A percentile compares a stretch with the other conserved stretches of the same genome.
Conservation (phyloP, 2,329 filamentous ascomycete genomes). For the Bimuria novae-zelandiae region DNA sequence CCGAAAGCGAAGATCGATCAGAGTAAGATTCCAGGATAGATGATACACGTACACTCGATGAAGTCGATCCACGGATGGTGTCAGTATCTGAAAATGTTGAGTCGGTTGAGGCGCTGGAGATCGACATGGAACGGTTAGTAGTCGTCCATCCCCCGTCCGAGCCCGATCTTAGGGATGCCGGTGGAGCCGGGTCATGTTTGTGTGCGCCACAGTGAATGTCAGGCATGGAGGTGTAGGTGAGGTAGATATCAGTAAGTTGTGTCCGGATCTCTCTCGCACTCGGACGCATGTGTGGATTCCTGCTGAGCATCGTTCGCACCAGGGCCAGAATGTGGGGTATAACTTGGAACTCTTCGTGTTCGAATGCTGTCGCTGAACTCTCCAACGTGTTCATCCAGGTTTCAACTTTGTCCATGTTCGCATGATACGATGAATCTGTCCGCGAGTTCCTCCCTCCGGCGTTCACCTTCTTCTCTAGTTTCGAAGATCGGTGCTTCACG, state of each 20-base stretch:
- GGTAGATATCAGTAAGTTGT: slow-evolving; percentile 38
- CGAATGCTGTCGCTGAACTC: slow-evolving; percentile 47
- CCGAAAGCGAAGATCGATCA: slow-evolving; percentile 36
- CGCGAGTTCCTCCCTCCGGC: slow-evolving; percentile 57
- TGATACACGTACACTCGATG: slow-evolving; percentile 28
- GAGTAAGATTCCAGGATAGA: slow-evolving; percentile 39
- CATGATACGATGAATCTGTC: slow-evolving; percentile 73
- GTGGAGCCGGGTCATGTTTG: slow-evolving; percentile 33
- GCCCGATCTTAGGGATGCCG: slow-evolving; percentile 26
- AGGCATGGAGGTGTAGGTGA: slow-evolving; percentile 36
- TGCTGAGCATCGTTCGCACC: slow-evolving; percentile 50
- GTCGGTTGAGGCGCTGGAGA: slow-evolving; percentile 34
- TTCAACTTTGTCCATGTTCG: slow-evolving; percentile 70
- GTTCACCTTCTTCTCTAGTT: slow-evolving; percentile 65
- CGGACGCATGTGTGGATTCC: slow-evolving; percentile 48
- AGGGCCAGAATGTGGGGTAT: slow-evolving; percentile 49
- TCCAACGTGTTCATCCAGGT: slow-evolving; percentile 68
- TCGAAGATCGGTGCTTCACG: slow-evolving; percentile 66
- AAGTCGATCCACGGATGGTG: slow-evolving; percentile 26
- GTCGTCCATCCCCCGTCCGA: slow-evolving; percentile 36
- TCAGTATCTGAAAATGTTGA: slow-evolving; percentile 31
- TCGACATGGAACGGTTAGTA: slow-evolving; percentile 28
- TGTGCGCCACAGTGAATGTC: slow-evolving; percentile 43
- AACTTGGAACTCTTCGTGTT: slow-evolving; percentile 46
- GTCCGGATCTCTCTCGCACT: slow-evolving; percentile 49